These are phyloP conservation scores for Liquidambar formosana DNA, from an alignment of 164 flowering plant genomes.

Conservation along the genomic window DNA sequence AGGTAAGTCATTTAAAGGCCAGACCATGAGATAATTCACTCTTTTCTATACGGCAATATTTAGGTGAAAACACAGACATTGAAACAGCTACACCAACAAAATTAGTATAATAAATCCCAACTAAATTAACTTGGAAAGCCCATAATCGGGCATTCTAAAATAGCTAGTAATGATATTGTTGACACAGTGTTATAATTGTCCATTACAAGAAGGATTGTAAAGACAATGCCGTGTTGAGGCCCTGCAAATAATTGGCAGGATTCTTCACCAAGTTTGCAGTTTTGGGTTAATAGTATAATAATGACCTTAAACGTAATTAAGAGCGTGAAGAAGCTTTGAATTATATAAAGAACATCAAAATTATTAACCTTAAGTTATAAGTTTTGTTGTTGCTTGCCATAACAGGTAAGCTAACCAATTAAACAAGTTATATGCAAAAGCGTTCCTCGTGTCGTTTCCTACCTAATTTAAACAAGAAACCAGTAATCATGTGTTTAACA, in stretches of 20 bases:
- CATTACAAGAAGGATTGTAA: too few species aligned
- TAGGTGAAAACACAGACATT: too few species aligned
- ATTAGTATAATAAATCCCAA: too few species aligned
- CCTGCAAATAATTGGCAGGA: neutral
- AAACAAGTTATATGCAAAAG: neutral
- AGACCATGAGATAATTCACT: too few species aligned
- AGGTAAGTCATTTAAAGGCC: too few species aligned
- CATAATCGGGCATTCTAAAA: too few species aligned
- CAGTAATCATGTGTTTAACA: too few species aligned
- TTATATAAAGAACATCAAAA: neutral
- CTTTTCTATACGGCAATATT: too few species aligned
- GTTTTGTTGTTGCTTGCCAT: slow-evolving; percentile 18
- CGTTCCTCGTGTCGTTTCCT: slow-evolving; percentile 1
- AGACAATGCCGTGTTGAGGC: neutral
- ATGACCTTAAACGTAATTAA: slow-evolving; percentile 10
- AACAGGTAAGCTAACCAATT: slow-evolving; percentile 16
- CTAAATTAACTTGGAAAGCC: too few species aligned
- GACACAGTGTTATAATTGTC: too few species aligned
- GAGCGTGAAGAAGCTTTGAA: neutral
- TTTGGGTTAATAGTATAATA: slow-evolving; percentile 7
- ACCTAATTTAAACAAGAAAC: slow-evolving; percentile 1
- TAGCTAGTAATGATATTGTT: too few species aligned
- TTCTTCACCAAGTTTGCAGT: neutral
- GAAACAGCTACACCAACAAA: too few species aligned
- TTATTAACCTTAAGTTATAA: slow-evolving; percentile 16